Evolutionary conservation across 352 stramenopile species (phyloP).

Genomic region (Pythium oligandrum): DNA sequence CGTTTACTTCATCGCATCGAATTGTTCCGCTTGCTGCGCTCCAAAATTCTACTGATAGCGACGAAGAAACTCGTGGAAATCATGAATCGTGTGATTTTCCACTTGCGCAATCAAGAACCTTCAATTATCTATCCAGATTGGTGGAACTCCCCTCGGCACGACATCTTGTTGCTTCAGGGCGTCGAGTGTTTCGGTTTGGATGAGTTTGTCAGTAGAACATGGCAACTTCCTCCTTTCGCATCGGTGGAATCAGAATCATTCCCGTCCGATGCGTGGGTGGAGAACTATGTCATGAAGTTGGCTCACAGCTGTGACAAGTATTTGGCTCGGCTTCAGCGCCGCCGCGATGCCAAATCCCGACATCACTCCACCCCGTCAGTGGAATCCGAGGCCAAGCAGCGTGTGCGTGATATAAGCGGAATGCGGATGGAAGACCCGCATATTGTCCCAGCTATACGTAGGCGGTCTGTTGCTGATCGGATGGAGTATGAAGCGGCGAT

Average conservation of each 20-base stretch:
- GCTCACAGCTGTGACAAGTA: too few species aligned
- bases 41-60: slow-evolving; percentile 60
- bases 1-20: slow-evolving; percentile 76
- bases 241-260: slow-evolving; percentile 35
- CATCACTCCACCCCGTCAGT: too few species aligned
- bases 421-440: slow-evolving; percentile 68
- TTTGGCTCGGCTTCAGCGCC: too few species aligned
- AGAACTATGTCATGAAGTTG: slow-evolving; percentile 41
- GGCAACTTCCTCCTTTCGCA: slow-evolving; percentile 61
- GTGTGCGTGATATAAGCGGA: slow-evolving; percentile 52
- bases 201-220: slow-evolving; percentile 58
- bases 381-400: slow-evolving; percentile 28
- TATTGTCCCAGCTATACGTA: slow-evolving; percentile 26
- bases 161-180: slow-evolving; percentile 77
- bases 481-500: slow-evolving; percentile 3
- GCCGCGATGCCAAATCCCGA: too few species aligned
- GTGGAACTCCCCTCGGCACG: slow-evolving; percentile 72
- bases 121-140: slow-evolving; percentile 44
- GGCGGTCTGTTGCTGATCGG: slow-evolving; percentile 43
- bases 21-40: slow-evolving; percentile 70
- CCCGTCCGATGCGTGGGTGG: slow-evolving; percentile 65
- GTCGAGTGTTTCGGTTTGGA: slow-evolving; percentile 83
- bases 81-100: slow-evolving; percentile 44
- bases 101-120: slow-evolving; percentile 12
- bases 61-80: slow-evolving; percentile 57